Conservation (phyloP, 768 basidiomycete genomes). For the Tubosaeta sp. region DNA sequence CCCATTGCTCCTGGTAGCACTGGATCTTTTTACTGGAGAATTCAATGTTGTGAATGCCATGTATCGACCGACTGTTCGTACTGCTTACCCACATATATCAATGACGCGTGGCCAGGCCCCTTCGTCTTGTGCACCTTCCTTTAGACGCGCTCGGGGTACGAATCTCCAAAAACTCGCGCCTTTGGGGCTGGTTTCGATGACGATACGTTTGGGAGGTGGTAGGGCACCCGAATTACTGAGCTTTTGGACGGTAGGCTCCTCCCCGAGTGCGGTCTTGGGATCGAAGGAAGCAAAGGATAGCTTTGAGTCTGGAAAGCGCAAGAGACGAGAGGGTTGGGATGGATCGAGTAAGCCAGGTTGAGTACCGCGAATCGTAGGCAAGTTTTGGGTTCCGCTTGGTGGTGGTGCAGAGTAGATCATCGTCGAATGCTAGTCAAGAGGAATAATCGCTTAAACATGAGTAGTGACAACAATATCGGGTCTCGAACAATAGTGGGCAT, state of each 20-base stretch:
- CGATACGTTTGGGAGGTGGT: conserved; percentile 63
- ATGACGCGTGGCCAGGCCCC: conserved; percentile 67
- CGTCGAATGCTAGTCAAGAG: background rate
- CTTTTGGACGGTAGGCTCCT: conserved; percentile 35
- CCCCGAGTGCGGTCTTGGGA: conserved; percentile 56
- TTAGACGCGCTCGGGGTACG: conserved; percentile 63
- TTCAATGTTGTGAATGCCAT: conserved; percentile 9
- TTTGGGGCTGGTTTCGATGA: conserved; percentile 60
- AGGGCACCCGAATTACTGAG: conserved; percentile 44
- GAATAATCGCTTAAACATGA: background rate
- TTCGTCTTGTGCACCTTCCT: conserved; percentile 57
- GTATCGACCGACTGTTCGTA: conserved; percentile 1
- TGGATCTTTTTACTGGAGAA: conserved; percentile 41
- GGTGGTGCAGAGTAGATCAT: conserved; percentile 11
- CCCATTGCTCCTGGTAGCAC: conserved; percentile 77
- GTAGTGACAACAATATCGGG: too few relatives aligned
- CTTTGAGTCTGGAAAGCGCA: conserved; percentile 53
- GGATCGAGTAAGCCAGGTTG: conserved; percentile 64
- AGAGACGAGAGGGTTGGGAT: conserved; percentile 55
- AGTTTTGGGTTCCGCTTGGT: background rate
- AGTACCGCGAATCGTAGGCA: conserved; percentile 35
- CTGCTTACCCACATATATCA: conserved; percentile 63
- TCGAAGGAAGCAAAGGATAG: conserved; percentile 76
- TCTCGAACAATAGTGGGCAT: conserved; percentile 1
- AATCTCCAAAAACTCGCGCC: conserved; percentile 67